Evolutionary conservation across 352 stramenopile species (phyloP), one percentile per base, ranked within the genome.

Genomic region (Phytophthora melonis): DNA sequence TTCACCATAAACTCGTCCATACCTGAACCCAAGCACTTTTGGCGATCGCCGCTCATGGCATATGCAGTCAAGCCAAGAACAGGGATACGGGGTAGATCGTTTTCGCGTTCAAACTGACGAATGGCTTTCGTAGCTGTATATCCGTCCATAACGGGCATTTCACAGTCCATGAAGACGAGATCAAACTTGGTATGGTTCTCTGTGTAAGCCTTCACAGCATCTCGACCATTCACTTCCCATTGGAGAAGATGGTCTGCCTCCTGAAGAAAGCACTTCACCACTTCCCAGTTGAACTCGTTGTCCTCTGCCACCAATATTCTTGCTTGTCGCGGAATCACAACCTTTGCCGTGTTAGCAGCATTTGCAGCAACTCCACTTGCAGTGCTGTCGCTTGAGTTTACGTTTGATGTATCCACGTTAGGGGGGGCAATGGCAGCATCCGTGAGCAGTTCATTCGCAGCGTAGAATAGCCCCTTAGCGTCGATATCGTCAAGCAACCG

Each of bases 1-100:
- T 93, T 93, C 7, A 92, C 86, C 77, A 93, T 91, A 63, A 93
- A 93, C 66, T 93, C 86, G 59, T 93, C 85, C 86, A 93, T 93
- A 16, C 86, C 86, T 41, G 79, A 75, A 18, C 78, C 77, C 36
- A 93, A 59, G 19, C 86, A 93, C 64, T 93, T 93, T 55, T 93
- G 81, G n/a, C 86, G 78, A 61, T 93, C 86, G 30, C 84, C 86
- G 63, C 81, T 91, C 86, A 93, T 93, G 5, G 86, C 86, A 52
- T 92, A 92, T 11, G 86, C 86, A 36, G 86, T 93, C 14, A 93
- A 36, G 4, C 84, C 86, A 3, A 93, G 75, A 58, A 93, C 75
- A 36, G 86, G 86, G 16, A 93, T 91, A n/a, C 82, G 84, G 1
- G 82, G 74, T 11, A 93, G 69, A 19, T 84, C 61, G 49, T 90